Percentiles rank a stretch among this genome's conserved stretches.
Evolutionary conservation across 2,329 filamentous ascomycete genomes (phyloP).

Genomic region (Aspergillus quadricinctus): DNA sequence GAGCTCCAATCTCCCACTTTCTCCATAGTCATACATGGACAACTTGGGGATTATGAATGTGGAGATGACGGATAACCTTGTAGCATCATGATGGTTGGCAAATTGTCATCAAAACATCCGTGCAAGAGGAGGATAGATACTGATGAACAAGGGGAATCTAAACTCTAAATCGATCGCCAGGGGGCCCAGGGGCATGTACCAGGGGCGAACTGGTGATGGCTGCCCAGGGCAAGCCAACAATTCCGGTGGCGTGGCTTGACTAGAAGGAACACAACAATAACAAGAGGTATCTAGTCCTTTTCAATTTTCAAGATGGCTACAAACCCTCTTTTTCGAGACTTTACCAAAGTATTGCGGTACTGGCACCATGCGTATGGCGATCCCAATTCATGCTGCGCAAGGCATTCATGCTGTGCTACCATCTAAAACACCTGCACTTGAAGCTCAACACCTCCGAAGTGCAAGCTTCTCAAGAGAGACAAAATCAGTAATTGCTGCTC

Average conservation of each 20-base stretch:
- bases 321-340: not conserved
- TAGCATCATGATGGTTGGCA: too few relatives aligned
- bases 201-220: not conserved
- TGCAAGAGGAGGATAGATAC: too few relatives aligned
- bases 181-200: not conserved
- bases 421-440: not conserved
- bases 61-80: not conserved
- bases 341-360: not conserved
- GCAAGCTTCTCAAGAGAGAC: not conserved
- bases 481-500: not conserved
- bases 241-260: not conserved
- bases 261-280: not conserved
- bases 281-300: not conserved
- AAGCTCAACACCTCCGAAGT: not conserved
- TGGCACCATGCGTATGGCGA: not conserved
- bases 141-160: not conserved
- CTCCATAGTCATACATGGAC: slow-evolving; percentile 1
- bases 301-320: not conserved
- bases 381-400: not conserved
- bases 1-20: not conserved
- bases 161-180: not conserved
- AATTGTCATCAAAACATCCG: too few relatives aligned
- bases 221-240: not conserved
- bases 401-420: not conserved
- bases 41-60: not conserved